phyloP scores from a whole-genome alignment of 345 rosid genomes.

The Eucalyptus leucophloia region DNA sequence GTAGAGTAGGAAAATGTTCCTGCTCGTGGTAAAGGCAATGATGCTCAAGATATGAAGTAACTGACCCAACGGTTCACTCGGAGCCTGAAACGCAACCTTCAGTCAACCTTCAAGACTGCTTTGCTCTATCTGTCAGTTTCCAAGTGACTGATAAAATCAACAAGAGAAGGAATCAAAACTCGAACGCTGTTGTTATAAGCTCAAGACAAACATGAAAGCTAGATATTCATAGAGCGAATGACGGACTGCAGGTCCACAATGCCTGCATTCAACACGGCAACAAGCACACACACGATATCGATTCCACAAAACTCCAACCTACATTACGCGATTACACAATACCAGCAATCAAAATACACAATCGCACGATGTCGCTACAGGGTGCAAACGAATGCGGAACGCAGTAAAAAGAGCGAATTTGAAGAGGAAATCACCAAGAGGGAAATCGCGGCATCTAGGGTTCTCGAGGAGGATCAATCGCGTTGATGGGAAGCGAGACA shows the following conservation, averaged over 20 bases:
- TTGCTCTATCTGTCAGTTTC: not conserved
- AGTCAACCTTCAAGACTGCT: not conserved
- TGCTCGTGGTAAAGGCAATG: not conserved
- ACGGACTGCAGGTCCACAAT: not conserved
- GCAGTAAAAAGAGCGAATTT: not conserved
- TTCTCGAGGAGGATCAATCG: not conserved
- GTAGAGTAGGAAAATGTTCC: not conserved
- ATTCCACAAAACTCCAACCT: not conserved
- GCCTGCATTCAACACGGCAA: not conserved
- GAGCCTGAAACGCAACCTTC: not conserved
- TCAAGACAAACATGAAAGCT: not conserved
- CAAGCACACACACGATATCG: not conserved
- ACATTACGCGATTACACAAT: not conserved
- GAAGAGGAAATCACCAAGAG: not conserved
- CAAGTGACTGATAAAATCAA: not conserved
- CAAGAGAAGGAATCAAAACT: not conserved
- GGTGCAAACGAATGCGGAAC: not conserved
- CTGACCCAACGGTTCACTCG: not conserved
- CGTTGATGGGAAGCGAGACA: conserved; percentile 34
- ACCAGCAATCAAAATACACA: not conserved
- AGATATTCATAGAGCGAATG: not conserved
- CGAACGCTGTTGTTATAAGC: not conserved
- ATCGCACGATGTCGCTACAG: not conserved
- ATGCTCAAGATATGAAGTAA: not conserved
- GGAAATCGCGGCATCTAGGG: not conserved